A percentile compares a stretch with the other conserved stretches of the same genome.
These are phyloP conservation scores for Dendrostoma leiphaemia DNA, from an alignment of 2,329 filamentous ascomycete genomes.

Conservation along the genomic window DNA sequence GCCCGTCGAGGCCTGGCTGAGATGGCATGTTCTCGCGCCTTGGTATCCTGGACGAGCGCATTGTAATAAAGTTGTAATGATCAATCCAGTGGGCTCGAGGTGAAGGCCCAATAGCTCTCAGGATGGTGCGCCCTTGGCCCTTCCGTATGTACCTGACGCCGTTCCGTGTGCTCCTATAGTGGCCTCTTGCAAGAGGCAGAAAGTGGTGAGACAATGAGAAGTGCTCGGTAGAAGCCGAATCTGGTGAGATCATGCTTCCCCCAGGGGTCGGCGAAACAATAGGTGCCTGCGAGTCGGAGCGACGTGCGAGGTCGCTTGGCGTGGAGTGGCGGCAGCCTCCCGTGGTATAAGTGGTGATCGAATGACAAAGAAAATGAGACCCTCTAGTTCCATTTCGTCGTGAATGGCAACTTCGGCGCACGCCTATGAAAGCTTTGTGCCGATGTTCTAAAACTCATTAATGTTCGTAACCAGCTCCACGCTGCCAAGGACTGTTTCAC, in stretches of 20 bases:
- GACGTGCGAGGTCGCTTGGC: conserved; percentile 3
- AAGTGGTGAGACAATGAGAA: conserved; percentile 3
- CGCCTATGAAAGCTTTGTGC: conserved; percentile 6
- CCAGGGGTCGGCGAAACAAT: background rate
- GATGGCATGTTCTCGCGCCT: background rate
- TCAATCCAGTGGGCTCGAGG: background rate
- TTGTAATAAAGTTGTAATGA: conserved; percentile 17
- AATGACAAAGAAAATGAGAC: conserved; percentile 15
- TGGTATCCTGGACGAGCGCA: background rate
- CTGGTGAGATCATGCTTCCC: too few species aligned
- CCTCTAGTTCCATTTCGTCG: conserved; percentile 19
- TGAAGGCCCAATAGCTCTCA: conserved; percentile 4
- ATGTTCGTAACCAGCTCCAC: conserved; percentile 53
- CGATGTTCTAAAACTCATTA: conserved; percentile 20
- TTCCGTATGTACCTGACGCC: conserved; percentile 17
- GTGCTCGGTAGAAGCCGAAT: background rate
- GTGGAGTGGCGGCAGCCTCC: conserved; percentile 4
- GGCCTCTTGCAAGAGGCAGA: conserved; percentile 16
- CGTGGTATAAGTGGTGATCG: conserved; percentile 18
- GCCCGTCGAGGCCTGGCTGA: background rate
- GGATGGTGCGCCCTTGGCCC: too few species aligned
- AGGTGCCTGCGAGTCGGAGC: background rate
- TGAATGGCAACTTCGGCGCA: conserved; percentile 15
- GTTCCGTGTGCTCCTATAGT: conserved; percentile 17
- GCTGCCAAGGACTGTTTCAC: conserved; percentile 50